phyloP scores from a whole-genome alignment of 2,329 filamentous ascomycete species.

The Claviceps quebecensis region DNA sequence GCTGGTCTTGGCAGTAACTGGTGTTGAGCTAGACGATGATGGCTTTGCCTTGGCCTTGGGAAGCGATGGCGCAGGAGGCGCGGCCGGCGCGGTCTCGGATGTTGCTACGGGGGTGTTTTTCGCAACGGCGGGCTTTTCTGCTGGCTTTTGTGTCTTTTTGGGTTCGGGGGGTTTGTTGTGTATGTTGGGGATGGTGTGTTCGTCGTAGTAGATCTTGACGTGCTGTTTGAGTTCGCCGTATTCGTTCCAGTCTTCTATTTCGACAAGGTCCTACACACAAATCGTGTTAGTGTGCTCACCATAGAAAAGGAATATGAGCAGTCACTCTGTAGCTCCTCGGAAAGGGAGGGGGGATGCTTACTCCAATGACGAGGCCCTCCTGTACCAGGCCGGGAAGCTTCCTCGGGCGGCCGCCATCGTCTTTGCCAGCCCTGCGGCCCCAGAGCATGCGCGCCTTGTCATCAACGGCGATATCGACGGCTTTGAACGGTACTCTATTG shows the following conservation, averaged over 20 bases:
- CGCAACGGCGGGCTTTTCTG: slow-evolving; percentile 12
- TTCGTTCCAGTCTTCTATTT: slow-evolving; percentile 98
- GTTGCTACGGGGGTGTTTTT: slow-evolving; percentile 7
- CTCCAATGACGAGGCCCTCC: slow-evolving; percentile 70
- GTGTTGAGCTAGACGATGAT: slow-evolving; percentile 8
- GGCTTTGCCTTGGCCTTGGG: slow-evolving; percentile 10
- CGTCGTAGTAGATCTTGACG: slow-evolving; percentile 55
- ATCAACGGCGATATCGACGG: slow-evolving; percentile 81
- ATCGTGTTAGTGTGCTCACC: not conserved
- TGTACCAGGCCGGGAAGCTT: slow-evolving; percentile 86
- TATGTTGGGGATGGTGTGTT: slow-evolving; percentile 43
- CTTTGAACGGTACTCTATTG: slow-evolving; percentile 87
- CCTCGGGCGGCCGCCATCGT: slow-evolving; percentile 43
- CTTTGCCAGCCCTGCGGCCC: slow-evolving; percentile 69
- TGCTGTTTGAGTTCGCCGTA: slow-evolving; percentile 88
- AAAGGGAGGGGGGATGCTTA: slow-evolving; percentile 31
- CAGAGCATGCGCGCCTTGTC: slow-evolving; percentile 80
- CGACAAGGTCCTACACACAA: slow-evolving; percentile 60
- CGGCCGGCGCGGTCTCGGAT: slow-evolving; percentile 10
- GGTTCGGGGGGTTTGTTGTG: slow-evolving; percentile 34
- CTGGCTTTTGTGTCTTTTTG: slow-evolving; percentile 16
- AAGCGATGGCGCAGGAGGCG: slow-evolving; percentile 6
- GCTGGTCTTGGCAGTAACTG: slow-evolving; percentile 11
- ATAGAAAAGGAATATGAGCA: not conserved
- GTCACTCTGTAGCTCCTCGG: not conserved